These are phyloP conservation scores for Pseudogymnoascus sp. DNA, from an alignment of 2,329 filamentous ascomycete species.

Conservation along the genomic window DNA sequence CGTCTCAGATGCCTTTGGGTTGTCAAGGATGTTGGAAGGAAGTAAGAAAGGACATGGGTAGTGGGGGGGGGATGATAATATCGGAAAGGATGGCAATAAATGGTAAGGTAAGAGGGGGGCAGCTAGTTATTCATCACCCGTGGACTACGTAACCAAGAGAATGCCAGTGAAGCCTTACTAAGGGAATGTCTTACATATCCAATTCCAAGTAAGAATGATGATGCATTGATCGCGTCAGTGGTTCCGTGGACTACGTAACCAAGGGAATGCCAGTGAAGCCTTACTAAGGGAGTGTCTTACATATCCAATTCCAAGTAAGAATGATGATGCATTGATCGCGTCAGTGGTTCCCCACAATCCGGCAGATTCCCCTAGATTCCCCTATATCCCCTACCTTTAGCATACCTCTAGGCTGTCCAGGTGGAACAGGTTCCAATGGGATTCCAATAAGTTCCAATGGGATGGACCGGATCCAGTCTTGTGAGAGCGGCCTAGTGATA, in stretches of 20 bases:
- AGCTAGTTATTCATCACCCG: slow-evolving; percentile 3
- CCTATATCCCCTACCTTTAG: slow-evolving; percentile 8
- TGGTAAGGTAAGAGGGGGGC: slow-evolving; percentile 1
- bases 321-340: slow-evolving; percentile 7
- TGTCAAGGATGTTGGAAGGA: slow-evolving; percentile 3
- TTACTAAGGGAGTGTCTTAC: slow-evolving; percentile 5
- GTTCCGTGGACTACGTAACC: neutral
- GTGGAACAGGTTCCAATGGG: neutral
- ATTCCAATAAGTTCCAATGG: neutral
- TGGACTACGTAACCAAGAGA: slow-evolving; percentile 2
- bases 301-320: neutral
- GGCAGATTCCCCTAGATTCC: slow-evolving; percentile 1
- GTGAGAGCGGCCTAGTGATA: neutral
- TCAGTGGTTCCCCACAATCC: neutral
- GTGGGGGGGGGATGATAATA: neutral
- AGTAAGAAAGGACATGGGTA: neutral
- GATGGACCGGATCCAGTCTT: slow-evolving; percentile 5
- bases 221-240: slow-evolving; percentile 5
- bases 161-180: slow-evolving; percentile 1
- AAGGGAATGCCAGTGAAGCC: neutral
- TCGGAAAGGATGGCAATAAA: neutral
- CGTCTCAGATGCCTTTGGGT: neutral
- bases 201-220: neutral
- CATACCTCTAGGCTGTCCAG: neutral
- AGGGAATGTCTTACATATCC: slow-evolving; percentile 1